Evolutionary conservation across 1,139 yeast species (phyloP), one percentile per base, ranked within the genome.

Genomic region (Zygotorulaspora mrakii): DNA sequence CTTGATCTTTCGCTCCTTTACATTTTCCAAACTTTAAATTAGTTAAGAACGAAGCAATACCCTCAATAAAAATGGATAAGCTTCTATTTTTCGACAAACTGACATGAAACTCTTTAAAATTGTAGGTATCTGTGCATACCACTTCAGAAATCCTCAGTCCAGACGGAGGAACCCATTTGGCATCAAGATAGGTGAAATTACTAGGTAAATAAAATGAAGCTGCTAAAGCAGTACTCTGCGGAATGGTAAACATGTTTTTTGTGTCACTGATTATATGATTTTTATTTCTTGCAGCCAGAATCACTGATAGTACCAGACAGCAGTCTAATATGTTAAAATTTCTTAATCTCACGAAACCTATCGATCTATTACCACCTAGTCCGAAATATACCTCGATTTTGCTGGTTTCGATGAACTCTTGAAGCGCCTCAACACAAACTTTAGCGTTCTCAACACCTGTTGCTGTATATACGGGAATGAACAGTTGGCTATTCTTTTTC

Each of bases 291-390:
- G 43, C 17, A 5, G 53, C 42, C 16, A 49, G 39, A 3, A 59
- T n/a, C 7, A 49, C 46, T 2, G 57, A 29, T 2, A 59, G 27
- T 6, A 49, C 44, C 11, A 56, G 37, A 29, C 59, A 57, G 31
- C 53, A 52, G 29, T 58, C 61, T 22, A 53, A 21, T 9, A 48
- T 25, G 18, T 39, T 50, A 33, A 56, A 55, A 18, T 52, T 38
- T 32, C 35, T 44, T 17, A 57, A 16, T 7, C 33, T 23, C 3
- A 51, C 37, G 29, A 33, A 48, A 4, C 35, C 39, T 7, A 21
- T 14, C 18, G 23, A 30, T 17, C 23, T 14, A 12, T 24, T 18
- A 13, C 31, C 28, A 14, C 20, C 33, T 11, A 25, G 27, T 17
- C 28, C n/a, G 10, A 16, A 10, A 14, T 30, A 29, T 9, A 43